Evolutionary conservation across 768 basidiomycete species (phyloP), one percentile per base, ranked within the genome.

Genomic region (Hortiboletus campestris): DNA sequence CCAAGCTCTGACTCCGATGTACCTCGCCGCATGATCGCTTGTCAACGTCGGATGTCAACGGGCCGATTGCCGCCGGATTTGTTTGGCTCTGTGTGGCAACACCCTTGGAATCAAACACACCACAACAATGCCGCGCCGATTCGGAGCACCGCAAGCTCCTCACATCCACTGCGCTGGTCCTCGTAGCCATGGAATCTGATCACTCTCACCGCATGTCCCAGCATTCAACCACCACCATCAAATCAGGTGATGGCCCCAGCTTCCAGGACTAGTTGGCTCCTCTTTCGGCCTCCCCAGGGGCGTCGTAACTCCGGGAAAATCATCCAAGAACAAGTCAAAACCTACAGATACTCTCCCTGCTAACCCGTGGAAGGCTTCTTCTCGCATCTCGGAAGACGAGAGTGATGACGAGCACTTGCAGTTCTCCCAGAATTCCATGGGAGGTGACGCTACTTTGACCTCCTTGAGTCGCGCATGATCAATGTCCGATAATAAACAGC

Each of bases 341-440:
- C 34, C 34, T 10, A 13, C 34, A 14, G 13, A 13, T 13, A 5
- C 12, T 4, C 25, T 8, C 19, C 22, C 7, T 20, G 0, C 10
- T 2, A 38, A 16, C 9, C 3, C 11, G 5, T 57, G 51, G 10
- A 61, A 38, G 12, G 11, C 14, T 7, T 40, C 46, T 0, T 25
- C 16, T 0, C 32, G 2, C 11, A 49, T 55, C 31, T 1, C 28
- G n/a, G 53, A 46, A 25, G 49, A 60, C n/a, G 61, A 64, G 36
- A 73, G 71, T 34, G 65, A 69, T 2, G 70, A 71, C 40, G 71
- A 71, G 20, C 50, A 73, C 29, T 58, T 69, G 40, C 56, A 69
- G 5, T 63, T 59, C 6, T 68, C 69, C 3, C 66, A 70, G 47
- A 50, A 29, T 35, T 67, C 69, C 13, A 41, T 39, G 40, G 47